Evolutionary conservation across 2,329 filamentous ascomycete genomes (phyloP), one percentile per base, ranked within the genome.

Genomic region (Clonostachys chloroleuca): DNA sequence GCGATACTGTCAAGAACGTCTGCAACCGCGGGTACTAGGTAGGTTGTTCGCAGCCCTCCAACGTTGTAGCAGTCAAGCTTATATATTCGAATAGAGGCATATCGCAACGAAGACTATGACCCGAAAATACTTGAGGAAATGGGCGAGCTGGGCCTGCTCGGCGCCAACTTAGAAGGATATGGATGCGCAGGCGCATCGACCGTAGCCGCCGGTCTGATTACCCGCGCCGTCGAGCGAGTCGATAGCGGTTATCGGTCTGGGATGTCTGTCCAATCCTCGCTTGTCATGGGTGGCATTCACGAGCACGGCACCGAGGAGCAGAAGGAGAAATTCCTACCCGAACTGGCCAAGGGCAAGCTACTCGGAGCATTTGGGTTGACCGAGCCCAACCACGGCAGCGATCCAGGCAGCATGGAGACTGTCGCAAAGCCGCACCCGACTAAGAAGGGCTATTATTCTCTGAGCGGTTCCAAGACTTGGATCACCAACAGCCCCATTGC

Each of bases 401-500:
- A 96, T 62, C 91, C 91, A 6, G 91, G 90, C 13, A 89, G 86
- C 35, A 92, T 96, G 89, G 91, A 96, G 75, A 90, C 86, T 6
- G 77, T 80, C 10, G 92, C 91, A n/a, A 89, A 84, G 62, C 84
- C 85, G 43, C 90, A 96, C 62, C 88, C 90, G 6, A 84, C 81
- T 8, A 92, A 92, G 73, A 86, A 88, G 60, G 91, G 90, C 2
- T 89, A 90, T 65, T 87, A 86, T 57, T 80, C 84, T 40, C 70
- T 96, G 35, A 89, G 84, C 42, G 91, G 91, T 2, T 73, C 87
- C 44, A 96, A 96, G 75, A 96, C 92, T 1, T 96, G 91, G 91
- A 96, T 96, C 63, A 96, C 91, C 13, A 96, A 96, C 68, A 92
- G 88, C 8, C 91, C 91, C 5, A 95, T 96, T 57, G 82, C 90